Percentiles rank a stretch among this genome's conserved stretches.
These are phyloP conservation scores for Haplographium delicatum DNA, from an alignment of 495 filamentous ascomycete genomes.

Conservation along the genomic window DNA sequence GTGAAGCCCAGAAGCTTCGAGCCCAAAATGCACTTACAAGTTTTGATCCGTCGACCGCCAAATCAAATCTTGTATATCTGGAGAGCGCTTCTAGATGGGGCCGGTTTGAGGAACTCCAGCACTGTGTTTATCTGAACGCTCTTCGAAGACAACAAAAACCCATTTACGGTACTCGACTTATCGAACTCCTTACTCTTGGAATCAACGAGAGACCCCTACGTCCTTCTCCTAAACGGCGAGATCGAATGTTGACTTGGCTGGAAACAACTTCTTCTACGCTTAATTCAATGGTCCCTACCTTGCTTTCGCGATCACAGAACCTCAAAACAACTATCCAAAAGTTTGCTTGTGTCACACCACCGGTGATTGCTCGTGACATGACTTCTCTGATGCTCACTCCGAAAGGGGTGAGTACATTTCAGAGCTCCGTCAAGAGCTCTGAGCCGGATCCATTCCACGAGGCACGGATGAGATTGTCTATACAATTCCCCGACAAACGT, in stretches of 20 bases:
- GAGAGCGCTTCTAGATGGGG: constrained; percentile 66
- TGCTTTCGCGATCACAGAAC: constrained; percentile 63
- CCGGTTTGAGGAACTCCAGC: constrained; percentile 72
- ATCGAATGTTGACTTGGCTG: constrained; percentile 64
- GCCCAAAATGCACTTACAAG: constrained; percentile 55
- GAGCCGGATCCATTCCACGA: constrained; percentile 82
- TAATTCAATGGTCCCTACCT: constrained; percentile 62
- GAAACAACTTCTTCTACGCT: constrained; percentile 64
- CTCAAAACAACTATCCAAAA: constrained; percentile 74
- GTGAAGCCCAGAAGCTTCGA: constrained; percentile 56
- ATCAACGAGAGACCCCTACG: constrained; percentile 47
- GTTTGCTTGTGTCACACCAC: constrained; percentile 87
- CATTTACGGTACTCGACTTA: constrained; percentile 69
- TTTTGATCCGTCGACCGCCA: constrained; percentile 55
- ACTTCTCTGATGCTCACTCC: constrained; percentile 57
- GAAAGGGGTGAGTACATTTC: constrained; percentile 54
- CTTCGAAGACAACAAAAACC: constrained; percentile 76
- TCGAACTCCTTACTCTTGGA: constrained; percentile 65
- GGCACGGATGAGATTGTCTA: constrained; percentile 83
- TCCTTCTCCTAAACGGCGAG: constrained; percentile 46
- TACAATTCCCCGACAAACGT: constrained; percentile 94
- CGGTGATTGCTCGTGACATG: constrained; percentile 75
- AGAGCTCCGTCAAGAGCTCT: constrained; percentile 32
- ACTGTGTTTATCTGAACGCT: constrained; percentile 74
- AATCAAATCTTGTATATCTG: constrained; percentile 64